Evolutionary conservation across 108 stramenopile species (phyloP), one percentile per base, ranked within the genome.

Genomic region (Epithemia pelagica): DNA sequence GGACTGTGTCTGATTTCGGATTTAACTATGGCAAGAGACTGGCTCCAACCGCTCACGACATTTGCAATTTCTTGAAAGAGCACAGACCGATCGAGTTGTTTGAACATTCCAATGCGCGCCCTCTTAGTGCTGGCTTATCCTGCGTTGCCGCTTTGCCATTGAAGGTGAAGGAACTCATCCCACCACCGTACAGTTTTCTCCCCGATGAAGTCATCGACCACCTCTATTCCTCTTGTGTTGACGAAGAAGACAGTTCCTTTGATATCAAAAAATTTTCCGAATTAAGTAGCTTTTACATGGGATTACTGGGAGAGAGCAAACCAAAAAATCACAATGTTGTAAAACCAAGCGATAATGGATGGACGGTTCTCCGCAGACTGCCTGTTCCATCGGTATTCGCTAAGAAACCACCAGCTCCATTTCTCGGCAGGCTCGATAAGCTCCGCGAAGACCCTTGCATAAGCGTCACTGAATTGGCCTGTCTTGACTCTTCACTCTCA

Each of bases 131-230:
- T 32, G 92, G 85, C 0, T 52, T 91, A 18, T 76, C 85, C 0
- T 89, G 88, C 64, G 74, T 89, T 26, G 92, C 89, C 23, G 88
- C 86, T 37, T 32, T 94, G 65, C 92, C 92, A 30, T 74, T 81
- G 24, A 76, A 85, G 37, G 83, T 85, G 27, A 77, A 73, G 32
- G 31, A 82, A 30, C 62, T 91, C 22, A 67, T 91, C 23, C 79
- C 86, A 22, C 79, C 89, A 64, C 88, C 89, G 1, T 94, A 89
- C 66, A 67, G 76, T 24, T 61, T 28, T 55, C 63, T 94, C 32
- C 67, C 72, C 8, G 66, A 79, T 52, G 82, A 62, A 57, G 64
- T 58, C 0, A 84, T 89, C 22, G 88, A 94, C 62, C 73, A 74
- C 26, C 60, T 91, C 0, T 94, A 89, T 63, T 64, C 58, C 21